Percentiles rank a stretch among this genome's conserved stretches.
Conservation (phyloP, 768 basidiomycete genomes). For the Suillus luteus region DNA sequence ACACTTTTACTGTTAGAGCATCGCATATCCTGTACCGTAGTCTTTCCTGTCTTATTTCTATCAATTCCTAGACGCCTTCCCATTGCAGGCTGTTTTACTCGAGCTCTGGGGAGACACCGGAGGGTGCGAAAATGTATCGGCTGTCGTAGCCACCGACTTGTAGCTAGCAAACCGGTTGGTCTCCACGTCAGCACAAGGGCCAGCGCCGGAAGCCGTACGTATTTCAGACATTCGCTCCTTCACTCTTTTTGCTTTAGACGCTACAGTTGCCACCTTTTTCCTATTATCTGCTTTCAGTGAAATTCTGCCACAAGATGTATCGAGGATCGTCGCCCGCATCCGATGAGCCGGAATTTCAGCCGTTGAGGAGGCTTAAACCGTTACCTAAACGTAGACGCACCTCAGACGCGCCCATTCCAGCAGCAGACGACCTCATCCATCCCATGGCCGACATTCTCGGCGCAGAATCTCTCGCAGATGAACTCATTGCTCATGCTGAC, state of each 20-base stretch:
- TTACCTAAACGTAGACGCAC: slow-evolving; percentile 76
- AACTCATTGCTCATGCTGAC: slow-evolving; percentile 59
- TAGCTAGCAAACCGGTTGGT: neutral
- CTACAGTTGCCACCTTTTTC: slow-evolving; percentile 17
- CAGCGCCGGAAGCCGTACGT: slow-evolving; percentile 10
- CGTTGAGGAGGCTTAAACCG: slow-evolving; percentile 70
- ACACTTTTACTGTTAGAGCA: slow-evolving; percentile 66
- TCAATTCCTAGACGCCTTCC: slow-evolving; percentile 17
- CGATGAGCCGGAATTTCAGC: slow-evolving; percentile 64
- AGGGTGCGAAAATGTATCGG: slow-evolving; percentile 17
- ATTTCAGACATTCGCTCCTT: slow-evolving; percentile 21
- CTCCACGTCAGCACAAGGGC: slow-evolving; percentile 33
- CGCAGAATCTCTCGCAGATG: slow-evolving; percentile 53
- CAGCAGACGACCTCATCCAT: slow-evolving; percentile 30
- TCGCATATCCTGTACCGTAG: slow-evolving; percentile 56
- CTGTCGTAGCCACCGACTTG: slow-evolving; percentile 5
- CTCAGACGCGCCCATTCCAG: slow-evolving; percentile 34
- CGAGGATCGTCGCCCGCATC: slow-evolving; percentile 59
- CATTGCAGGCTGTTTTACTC: slow-evolving; percentile 14
- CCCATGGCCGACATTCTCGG: slow-evolving; percentile 38
- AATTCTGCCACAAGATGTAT: slow-evolving; percentile 43
- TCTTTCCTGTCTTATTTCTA: slow-evolving; percentile 31
- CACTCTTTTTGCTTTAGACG: slow-evolving; percentile 21
- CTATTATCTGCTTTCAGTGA: slow-evolving; percentile 16
- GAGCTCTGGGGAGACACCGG: neutral